Conservation (phyloP, 2,329 filamentous ascomycete species). For the Dothistroma pini region DNA sequence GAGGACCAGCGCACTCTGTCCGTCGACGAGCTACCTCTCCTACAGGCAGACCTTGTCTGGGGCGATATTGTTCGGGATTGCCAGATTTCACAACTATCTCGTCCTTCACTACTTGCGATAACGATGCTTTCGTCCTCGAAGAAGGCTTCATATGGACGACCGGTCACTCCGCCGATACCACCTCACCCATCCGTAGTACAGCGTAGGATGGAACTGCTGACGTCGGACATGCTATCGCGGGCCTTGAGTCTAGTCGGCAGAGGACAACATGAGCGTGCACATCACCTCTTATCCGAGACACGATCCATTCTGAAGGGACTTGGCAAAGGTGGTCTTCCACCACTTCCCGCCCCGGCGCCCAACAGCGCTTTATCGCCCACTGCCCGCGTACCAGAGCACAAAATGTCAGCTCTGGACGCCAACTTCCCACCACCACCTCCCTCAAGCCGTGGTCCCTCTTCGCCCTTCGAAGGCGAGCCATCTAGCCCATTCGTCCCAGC, state of each 20-base stretch:
- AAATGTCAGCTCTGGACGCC: conserved; percentile 21
- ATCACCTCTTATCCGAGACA: conserved; percentile 89
- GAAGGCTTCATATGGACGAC: conserved; percentile 31
- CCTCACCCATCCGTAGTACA: conserved; percentile 95
- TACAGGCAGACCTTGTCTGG: conserved; percentile 91
- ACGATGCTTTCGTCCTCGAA: conserved; percentile 72
- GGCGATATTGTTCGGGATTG: conserved; percentile 91
- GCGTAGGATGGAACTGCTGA: conserved; percentile 93
- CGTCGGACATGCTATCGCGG: conserved; percentile 94
- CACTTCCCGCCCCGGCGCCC: conserved; percentile 63
- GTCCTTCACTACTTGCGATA: conserved; percentile 88
- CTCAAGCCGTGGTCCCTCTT: conserved; percentile 37
- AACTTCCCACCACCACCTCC: conserved; percentile 18
- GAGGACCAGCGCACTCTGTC: conserved; percentile 80
- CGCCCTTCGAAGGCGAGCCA: conserved; percentile 30
- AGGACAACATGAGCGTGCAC: conserved; percentile 88
- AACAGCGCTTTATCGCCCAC: conserved; percentile 38
- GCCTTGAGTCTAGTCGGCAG: conserved; percentile 86
- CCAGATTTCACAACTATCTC: conserved; percentile 75
- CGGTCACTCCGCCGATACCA: conserved; percentile 74
- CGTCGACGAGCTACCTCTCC: conserved; percentile 89
- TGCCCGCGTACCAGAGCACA: conserved; percentile 21
- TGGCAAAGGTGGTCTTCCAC: conserved; percentile 89
- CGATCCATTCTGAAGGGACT: conserved; percentile 92
- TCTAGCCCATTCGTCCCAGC: conserved; percentile 53